These are phyloP conservation scores for Ceratonia siliqua DNA, from an alignment of 306 rosid genomes.

Conservation along the genomic window DNA sequence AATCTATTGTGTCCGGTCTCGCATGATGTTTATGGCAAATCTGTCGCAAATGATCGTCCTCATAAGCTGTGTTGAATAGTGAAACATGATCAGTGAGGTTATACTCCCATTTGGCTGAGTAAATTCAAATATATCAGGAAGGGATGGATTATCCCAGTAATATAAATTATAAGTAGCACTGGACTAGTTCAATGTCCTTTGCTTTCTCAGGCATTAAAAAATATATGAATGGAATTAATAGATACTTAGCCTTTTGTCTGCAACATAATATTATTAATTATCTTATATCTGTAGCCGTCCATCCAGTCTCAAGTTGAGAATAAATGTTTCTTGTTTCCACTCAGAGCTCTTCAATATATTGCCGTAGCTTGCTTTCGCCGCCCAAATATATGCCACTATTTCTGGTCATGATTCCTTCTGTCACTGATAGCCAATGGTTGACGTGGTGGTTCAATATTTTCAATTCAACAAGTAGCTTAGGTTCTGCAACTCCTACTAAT, in stretches of 20 bases:
- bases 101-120: no score
- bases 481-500: neutral
- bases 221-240: slow-evolving; percentile 17
- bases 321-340: slow-evolving; percentile 42
- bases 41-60: neutral
- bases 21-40: neutral
- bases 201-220: neutral
- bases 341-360: slow-evolving; percentile 22
- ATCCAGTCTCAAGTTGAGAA: slow-evolving; percentile 43
- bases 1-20: neutral
- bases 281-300: slow-evolving; percentile 46
- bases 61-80: neutral
- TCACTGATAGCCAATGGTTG: slow-evolving; percentile 11
- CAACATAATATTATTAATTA: no score
- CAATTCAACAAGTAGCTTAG: neutral
- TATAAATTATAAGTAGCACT: slow-evolving; percentile 31
- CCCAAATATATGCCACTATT: slow-evolving; percentile 41
- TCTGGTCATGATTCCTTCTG: slow-evolving; percentile 30
- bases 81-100: neutral
- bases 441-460: slow-evolving; percentile 4
- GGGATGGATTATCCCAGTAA: no score
- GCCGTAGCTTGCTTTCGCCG: slow-evolving; percentile 29
- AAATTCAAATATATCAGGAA: no score
- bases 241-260: slow-evolving; percentile 5
- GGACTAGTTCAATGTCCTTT: neutral